Conservation (phyloP, 768 basidiomycete species). For the Mycena rebaudengoi region DNA sequence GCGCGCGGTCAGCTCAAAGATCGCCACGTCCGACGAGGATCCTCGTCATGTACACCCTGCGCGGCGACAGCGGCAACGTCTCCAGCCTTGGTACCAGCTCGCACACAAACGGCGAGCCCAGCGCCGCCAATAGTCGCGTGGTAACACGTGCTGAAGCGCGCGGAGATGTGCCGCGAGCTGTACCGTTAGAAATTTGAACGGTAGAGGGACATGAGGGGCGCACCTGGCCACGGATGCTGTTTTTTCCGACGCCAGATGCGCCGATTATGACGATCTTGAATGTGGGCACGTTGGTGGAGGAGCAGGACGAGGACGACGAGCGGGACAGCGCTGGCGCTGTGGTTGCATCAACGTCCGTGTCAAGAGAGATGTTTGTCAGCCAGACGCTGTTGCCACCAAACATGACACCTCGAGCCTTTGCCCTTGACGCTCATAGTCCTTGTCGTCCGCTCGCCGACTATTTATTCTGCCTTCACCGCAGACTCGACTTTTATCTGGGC, state of each 20-base stretch:
- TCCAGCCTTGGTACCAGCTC: constrained; percentile 57
- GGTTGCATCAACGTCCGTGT: constrained; percentile 11
- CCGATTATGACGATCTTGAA: constrained; percentile 87
- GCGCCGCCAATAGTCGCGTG: constrained; percentile 82
- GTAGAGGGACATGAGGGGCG: constrained; percentile 29
- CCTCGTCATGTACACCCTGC: constrained; percentile 12
- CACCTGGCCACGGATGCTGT: constrained; percentile 79
- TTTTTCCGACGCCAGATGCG: constrained; percentile 87
- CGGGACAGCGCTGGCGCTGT: background rate
- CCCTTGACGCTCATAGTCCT: too few relatives aligned
- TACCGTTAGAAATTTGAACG: background rate
- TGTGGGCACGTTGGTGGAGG: constrained; percentile 58
- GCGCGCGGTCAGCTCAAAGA: constrained; percentile 32
- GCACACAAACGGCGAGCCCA: constrained; percentile 63
- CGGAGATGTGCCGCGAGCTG: constrained; percentile 70
- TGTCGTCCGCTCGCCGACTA: too few relatives aligned
- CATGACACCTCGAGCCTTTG: background rate
- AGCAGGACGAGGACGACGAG: background rate
- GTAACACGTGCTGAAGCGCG: constrained; percentile 79
- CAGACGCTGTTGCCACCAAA: too few relatives aligned
- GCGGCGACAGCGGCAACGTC: constrained; percentile 26
- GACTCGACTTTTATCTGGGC: too few relatives aligned
- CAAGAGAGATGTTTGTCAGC: too few relatives aligned
- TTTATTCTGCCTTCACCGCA: too few relatives aligned
- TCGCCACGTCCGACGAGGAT: constrained; percentile 29